These are phyloP conservation scores for Oryza glumipatula DNA, from an alignment of 176 grass and related monocot species.

Conservation along the genomic window DNA sequence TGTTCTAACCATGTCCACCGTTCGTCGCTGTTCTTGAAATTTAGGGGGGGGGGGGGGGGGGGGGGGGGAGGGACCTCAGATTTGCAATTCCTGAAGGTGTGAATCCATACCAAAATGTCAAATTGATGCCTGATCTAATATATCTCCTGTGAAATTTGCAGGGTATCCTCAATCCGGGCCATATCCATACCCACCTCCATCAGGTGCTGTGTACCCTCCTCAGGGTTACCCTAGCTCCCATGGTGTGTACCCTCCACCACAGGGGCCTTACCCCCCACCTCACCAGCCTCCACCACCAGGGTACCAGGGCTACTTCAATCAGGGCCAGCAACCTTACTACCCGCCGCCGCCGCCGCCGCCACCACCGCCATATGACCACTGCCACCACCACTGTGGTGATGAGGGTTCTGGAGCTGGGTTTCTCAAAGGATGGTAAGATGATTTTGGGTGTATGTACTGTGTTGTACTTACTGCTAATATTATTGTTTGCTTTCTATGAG, in stretches of 20 bases:
- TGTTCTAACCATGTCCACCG: background rate
- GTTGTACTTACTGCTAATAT: too few relatives aligned
- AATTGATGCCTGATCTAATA: background rate
- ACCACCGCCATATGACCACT: background rate
- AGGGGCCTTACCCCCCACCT: conserved; percentile 25
- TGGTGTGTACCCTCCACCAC: conserved; percentile 39
- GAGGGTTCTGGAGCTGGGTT: conserved; percentile 31
- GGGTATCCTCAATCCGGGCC: conserved; percentile 15
- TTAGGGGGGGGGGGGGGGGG: too few relatives aligned
- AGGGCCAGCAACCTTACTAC: conserved; percentile 41
- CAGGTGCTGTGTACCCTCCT: conserved; percentile 22
- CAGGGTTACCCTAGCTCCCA: conserved; percentile 13
- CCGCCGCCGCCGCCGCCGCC: conserved; percentile 10
- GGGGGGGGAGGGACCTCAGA: background rate
- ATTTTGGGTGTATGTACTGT: background rate
- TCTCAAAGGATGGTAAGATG: conserved; percentile 50
- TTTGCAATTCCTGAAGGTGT: background rate
- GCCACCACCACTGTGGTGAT: background rate
- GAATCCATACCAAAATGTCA: background rate
- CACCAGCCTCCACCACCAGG: conserved; percentile 38
- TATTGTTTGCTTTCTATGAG: background rate
- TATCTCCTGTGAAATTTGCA: conserved; percentile 17
- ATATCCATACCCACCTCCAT: conserved; percentile 34
- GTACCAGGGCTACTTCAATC: conserved; percentile 55
- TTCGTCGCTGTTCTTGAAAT: background rate